Base-by-base conservation (phyloP, 345 rosid genomes). In the Cardiospermum halicacabum region DNA sequence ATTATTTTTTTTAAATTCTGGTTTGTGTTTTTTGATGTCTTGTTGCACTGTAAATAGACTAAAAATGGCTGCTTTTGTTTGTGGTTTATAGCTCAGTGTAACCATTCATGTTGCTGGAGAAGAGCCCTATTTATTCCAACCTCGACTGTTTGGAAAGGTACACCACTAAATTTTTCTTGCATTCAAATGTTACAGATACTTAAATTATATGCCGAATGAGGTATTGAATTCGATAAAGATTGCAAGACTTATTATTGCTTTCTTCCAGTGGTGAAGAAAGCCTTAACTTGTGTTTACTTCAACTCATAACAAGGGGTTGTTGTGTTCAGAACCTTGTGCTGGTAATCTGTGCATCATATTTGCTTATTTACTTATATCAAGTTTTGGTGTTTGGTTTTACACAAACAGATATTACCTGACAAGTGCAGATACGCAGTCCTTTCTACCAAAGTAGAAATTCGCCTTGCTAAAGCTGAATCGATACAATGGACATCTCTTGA, bases 71-170 rank as follows among this genome's bases (percentile, higher is more conserved):
- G 25, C 56, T 27, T 65, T 31, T 65, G 16, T 57, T 66, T 30
- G 58, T 47, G 74, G 42, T 60, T 60, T 88, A 73, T 82, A 93
- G 98, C 75, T 93, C 61, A 90, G 96, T 73, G 83, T 90, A 54
- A 80, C 57, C 71, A 79, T 95, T 63, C 68, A 82, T 61, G 78
- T 83, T 54, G 89, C 93, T 32, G 92, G 85, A 51, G 89, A 89
- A 63, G 97, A 91, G 43, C 60, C 78, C 0, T 95, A 83, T 75
- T 77, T 76, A 69, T 84, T 89, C 64, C 99, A 91, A 66, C 85
- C 90, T 37, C 89, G 99, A 63, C 78, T 95, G 61, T 95, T 89
- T 58, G 96, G 89, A 60, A 95, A 91, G 96, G 99, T 95, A 78
- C 31, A 8, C 24, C 37, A 16, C 25, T 21, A 47, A 34, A n/a